Base-by-base conservation (phyloP, 1,139 yeast genomes). In the Yamadazyma atmosphaerica region DNA sequence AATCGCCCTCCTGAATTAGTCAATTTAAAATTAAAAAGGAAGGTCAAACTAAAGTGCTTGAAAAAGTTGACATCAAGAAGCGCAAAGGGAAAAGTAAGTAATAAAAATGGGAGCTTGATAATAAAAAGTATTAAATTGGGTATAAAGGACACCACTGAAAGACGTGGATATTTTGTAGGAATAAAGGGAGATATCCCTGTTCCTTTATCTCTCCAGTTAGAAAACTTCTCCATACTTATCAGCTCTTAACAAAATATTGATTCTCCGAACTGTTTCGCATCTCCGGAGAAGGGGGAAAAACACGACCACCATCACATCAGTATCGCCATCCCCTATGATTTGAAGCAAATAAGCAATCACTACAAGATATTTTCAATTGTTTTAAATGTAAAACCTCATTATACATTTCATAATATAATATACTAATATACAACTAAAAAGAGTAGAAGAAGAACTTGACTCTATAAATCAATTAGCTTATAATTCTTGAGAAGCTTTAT, bases 401-500 rank as follows among this genome's bases (percentile, higher is more conserved):
- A 40, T 40, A 40, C 42, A 39, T 39, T 28, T 28, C 31, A 28
- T 28, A 28, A 28, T 28, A 28, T 18, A 23, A 23, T 23, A 23
- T 32, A 38, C 41, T 35, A 40, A 35, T 36, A 38, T 35, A 38
- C 41, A 35, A 37, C 31, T 28, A 28, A 28, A 16, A 28, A 28
- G 17, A 28, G 16, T 7, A 28, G 17, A 16, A 28, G 11, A 14
- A 19, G 9, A 28, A 28, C 13, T 16, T 8, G n/a, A 14, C 17
- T 28, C 31, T 16, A 28, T 14, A 28, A n/a, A 14, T 21, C 9
- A 14, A 28, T 28, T 35, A 42, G 46, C 53, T 78, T 80, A 84
- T 75, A 84, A 82, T 74, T 84, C 94, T 75, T 84, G 92, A 63
- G 90, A 83, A 71, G 86, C 87, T 72, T 83, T 83, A 49, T 61